Evolutionary conservation across 2,329 filamentous ascomycete genomes (phyloP).

Genomic region (Huntiella omanensis): DNA sequence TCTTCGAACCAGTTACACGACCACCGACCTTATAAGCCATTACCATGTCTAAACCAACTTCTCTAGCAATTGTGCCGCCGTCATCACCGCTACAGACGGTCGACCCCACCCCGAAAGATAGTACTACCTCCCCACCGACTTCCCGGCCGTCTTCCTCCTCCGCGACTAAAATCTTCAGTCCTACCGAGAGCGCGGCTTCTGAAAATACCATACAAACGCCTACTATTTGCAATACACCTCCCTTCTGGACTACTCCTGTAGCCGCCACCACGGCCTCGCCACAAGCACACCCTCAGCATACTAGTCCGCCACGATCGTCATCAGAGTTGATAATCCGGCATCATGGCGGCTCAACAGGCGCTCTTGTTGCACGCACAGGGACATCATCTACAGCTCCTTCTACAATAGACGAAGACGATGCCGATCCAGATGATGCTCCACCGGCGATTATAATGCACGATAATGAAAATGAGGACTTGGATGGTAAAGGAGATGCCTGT

Average conservation of each 20-base stretch:
- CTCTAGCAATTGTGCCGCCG: conserved; percentile 6
- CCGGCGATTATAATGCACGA: conserved; percentile 43
- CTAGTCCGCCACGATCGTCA: not conserved
- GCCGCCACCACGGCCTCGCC: not conserved
- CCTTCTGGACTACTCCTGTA: conserved; percentile 8
- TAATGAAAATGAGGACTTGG: conserved; percentile 35
- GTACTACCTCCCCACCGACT: not conserved
- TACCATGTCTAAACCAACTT: conserved; percentile 4
- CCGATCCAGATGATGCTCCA: conserved; percentile 10
- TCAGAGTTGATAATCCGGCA: not conserved
- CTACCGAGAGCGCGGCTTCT: conserved; percentile 6
- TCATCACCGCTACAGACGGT: conserved; percentile 3
- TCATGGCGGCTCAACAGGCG: conserved; percentile 1
- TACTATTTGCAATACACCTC: conserved; percentile 4
- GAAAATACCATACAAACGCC: conserved; percentile 6
- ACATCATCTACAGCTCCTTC: not conserved
- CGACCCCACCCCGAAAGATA: not conserved
- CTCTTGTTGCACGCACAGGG: not conserved
- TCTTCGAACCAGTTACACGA: too few relatives aligned
- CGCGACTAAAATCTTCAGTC: conserved; percentile 4
- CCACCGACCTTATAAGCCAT: not conserved
- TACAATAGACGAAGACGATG: not conserved
- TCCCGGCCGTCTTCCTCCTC: conserved; percentile 1
- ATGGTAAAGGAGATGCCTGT: conserved; percentile 36
- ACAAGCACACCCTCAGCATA: not conserved